Evolutionary conservation across 306 rosid species (phyloP).

Genomic region (Cucurbita pepo): DNA sequence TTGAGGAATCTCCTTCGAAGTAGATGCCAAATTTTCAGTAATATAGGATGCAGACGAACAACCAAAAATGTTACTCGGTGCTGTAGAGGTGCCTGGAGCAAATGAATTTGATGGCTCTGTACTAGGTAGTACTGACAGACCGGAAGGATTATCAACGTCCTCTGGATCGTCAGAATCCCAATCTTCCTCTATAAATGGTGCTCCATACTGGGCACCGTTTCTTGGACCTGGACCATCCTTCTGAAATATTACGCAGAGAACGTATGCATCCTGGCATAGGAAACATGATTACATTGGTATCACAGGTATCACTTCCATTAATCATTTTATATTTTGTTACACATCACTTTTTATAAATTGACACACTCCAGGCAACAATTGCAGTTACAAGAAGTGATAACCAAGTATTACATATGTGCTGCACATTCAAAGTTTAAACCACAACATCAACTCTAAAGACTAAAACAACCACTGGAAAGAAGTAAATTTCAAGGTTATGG

Average conservation of each 20-base stretch:
- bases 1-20: not conserved
- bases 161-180: slow-evolving; percentile 35
- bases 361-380: not conserved
- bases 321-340: not conserved
- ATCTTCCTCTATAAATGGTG: slow-evolving; percentile 48
- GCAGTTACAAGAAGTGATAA: not conserved
- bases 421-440: not conserved
- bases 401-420: not conserved
- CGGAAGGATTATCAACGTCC: slow-evolving; percentile 12
- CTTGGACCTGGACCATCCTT: slow-evolving; percentile 64
- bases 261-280: slow-evolving; percentile 40
- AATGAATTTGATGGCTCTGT: slow-evolving; percentile 4
- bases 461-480: not conserved
- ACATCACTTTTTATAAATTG: not conserved
- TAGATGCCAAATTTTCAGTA: slow-evolving; percentile 15
- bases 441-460: not conserved
- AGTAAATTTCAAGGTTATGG: not conserved
- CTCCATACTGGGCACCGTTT: slow-evolving; percentile 50
- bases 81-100: slow-evolving; percentile 9
- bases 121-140: not conserved
- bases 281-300: not conserved
- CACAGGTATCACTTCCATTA: not conserved
- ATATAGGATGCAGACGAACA: slow-evolving; percentile 16
- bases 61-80: slow-evolving; percentile 8
- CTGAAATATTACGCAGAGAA: slow-evolving; percentile 42